A percentile compares a stretch with the other conserved stretches of the same genome.
phyloP scores from a whole-genome alignment of 352 stramenopile species.

The Phytophthora ramorum region DNA sequence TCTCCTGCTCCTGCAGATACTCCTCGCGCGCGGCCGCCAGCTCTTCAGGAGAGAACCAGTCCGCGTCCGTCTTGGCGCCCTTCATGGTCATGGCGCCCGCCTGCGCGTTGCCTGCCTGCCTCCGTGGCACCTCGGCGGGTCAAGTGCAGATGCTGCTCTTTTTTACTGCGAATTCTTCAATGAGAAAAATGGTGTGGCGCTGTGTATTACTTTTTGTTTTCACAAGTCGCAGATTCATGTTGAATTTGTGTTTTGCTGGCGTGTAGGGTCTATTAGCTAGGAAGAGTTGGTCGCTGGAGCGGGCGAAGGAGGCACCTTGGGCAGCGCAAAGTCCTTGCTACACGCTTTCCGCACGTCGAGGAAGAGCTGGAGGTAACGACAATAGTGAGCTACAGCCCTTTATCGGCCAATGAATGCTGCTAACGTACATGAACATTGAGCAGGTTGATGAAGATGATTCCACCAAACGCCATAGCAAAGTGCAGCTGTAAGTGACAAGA shows the following conservation, averaged over 20 bases:
- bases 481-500: slow-evolving; percentile 39
- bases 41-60: slow-evolving; percentile 82
- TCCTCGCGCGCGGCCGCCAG: slow-evolving; percentile 74
- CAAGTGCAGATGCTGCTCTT: background rate
- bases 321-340: slow-evolving; percentile 46
- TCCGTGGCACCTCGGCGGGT: slow-evolving; percentile 1
- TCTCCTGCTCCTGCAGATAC: slow-evolving; percentile 82
- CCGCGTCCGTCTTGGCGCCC: slow-evolving; percentile 39
- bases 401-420: background rate
- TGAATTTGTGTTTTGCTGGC: background rate
- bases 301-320: slow-evolving; percentile 11
- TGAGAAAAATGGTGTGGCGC: slow-evolving; percentile 7
- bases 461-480: slow-evolving; percentile 77
- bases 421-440: slow-evolving; percentile 63
- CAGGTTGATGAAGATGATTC: slow-evolving; percentile 80
- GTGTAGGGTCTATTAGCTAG: background rate
- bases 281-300: slow-evolving; percentile 1
- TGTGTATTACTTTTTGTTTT: background rate
- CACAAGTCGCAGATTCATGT: slow-evolving; percentile 17
- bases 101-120: slow-evolving; percentile 20
- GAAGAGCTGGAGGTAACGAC: slow-evolving; percentile 50
- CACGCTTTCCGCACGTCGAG: slow-evolving; percentile 58
- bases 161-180: slow-evolving; percentile 28
- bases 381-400: slow-evolving; percentile 1
- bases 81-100: slow-evolving; percentile 40